Percentiles rank a stretch among this genome's conserved stretches.
Evolutionary conservation across 148 eudicot genomes (phyloP).

Genomic region (Arctostaphylos glauca): DNA sequence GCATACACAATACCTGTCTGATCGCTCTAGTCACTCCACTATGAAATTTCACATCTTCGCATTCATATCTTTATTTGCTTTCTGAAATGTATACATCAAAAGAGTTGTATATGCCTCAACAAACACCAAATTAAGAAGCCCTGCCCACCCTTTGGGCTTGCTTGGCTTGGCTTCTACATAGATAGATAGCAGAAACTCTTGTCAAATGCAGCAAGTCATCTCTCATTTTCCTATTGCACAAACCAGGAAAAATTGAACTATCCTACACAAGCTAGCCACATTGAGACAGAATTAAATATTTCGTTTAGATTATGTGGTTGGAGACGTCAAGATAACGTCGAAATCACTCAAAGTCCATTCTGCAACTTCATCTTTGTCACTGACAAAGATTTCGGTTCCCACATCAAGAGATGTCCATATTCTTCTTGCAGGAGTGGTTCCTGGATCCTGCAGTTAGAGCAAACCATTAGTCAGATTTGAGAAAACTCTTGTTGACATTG

Average conservation of each 20-base stretch:
- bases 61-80: background rate
- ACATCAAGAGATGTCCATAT: slow-evolving; percentile 75
- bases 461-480: background rate
- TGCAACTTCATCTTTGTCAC: slow-evolving; percentile 59
- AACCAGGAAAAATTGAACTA: background rate
- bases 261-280: background rate
- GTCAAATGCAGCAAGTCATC: background rate
- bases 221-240: background rate
- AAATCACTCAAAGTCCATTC: slow-evolving; percentile 77
- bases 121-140: background rate
- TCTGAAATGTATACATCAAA: background rate
- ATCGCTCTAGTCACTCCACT: too few relatives aligned
- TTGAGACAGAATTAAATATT: background rate
- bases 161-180: background rate
- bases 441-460: slow-evolving; percentile 60
- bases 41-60: background rate
- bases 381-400: slow-evolving; percentile 80
- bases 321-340: slow-evolving; percentile 57
- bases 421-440: slow-evolving; percentile 62
- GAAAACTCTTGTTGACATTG: background rate
- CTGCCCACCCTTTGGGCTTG: background rate
- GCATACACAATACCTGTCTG: too few relatives aligned
- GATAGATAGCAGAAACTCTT: background rate
- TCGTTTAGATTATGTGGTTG: slow-evolving; percentile 13
- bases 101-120: background rate